phyloP scores from a whole-genome alignment of 1,284 basidiomycete species.

The Heterobasidion irregulare region DNA sequence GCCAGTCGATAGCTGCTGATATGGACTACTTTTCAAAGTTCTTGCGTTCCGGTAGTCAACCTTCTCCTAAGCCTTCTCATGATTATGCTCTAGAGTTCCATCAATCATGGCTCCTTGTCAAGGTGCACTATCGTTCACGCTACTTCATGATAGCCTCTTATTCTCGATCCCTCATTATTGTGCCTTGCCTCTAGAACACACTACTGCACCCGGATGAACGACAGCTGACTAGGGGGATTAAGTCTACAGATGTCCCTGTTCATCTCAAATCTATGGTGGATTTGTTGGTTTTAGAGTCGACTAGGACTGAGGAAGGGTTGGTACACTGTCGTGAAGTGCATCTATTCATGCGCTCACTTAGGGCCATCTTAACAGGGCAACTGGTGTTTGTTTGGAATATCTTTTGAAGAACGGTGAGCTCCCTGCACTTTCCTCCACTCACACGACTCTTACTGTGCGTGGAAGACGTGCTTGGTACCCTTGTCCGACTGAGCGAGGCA shows the following conservation, averaged over 20 bases:
- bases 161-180: neutral
- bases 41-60: conserved; percentile 43
- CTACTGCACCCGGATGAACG: conserved; percentile 76
- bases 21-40: conserved; percentile 87
- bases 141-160: neutral
- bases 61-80: conserved; percentile 40
- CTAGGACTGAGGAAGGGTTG: conserved; percentile 77
- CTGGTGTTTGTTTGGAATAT: conserved; percentile 86
- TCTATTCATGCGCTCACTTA: neutral
- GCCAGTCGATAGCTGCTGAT: neutral
- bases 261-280: conserved; percentile 82
- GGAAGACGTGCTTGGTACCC: conserved; percentile 70
- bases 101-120: conserved; percentile 63
- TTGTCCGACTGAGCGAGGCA: conserved; percentile 79
- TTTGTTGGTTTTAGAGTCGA: conserved; percentile 80
- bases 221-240: conserved; percentile 74
- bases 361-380: conserved; percentile 41
- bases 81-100: conserved; percentile 68
- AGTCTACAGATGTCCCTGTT: conserved; percentile 72
- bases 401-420: conserved; percentile 76
- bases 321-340: conserved; percentile 20
- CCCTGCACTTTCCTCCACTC: neutral
- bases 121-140: conserved; percentile 31
- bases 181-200: conserved; percentile 45
- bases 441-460: neutral